Percentiles rank a stretch among this genome's conserved stretches.
These are phyloP conservation scores for Obba rivulosa DNA, from an alignment of 768 basidiomycete genomes.

Conservation along the genomic window DNA sequence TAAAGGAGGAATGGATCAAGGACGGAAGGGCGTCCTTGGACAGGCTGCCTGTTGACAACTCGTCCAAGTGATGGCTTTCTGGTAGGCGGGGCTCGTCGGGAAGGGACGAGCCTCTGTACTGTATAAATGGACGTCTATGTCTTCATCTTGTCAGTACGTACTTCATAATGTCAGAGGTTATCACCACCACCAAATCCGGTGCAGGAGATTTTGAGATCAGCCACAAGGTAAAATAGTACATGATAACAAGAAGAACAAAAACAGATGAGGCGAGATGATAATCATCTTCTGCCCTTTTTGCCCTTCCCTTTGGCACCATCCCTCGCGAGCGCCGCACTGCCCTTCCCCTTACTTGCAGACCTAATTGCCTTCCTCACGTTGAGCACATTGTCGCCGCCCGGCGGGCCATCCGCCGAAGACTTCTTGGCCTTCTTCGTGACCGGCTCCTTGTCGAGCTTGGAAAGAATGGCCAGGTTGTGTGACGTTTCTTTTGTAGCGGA, in stretches of 20 bases:
- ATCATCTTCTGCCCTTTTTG: slow-evolving; percentile 13
- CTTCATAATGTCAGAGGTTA: too few species aligned
- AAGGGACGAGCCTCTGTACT: not conserved
- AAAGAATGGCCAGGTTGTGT: slow-evolving; percentile 67
- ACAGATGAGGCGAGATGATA: not conserved
- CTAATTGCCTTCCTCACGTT: slow-evolving; percentile 89
- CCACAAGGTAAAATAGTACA: too few species aligned
- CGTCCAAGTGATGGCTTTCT: slow-evolving; percentile 9
- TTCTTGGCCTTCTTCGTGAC: slow-evolving; percentile 58
- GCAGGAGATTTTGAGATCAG: too few species aligned
- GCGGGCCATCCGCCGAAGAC: slow-evolving; percentile 38
- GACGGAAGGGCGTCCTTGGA: slow-evolving; percentile 60
- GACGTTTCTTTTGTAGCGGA: slow-evolving; percentile 64
- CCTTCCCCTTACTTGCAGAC: slow-evolving; percentile 64
- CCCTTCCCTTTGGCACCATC: slow-evolving; percentile 25
- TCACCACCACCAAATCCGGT: too few species aligned
- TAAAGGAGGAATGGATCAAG: slow-evolving; percentile 83
- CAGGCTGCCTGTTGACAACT: slow-evolving; percentile 29
- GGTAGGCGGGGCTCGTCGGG: not conserved
- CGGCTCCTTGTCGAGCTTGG: slow-evolving; percentile 60
- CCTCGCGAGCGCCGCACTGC: slow-evolving; percentile 52
- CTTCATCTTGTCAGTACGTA: too few species aligned
- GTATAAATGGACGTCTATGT: too few species aligned
- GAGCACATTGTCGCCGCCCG: slow-evolving; percentile 43
- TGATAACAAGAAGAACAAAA: too few species aligned